Evolutionary conservation across 2,329 filamentous ascomycete species (phyloP).

Genomic region (Xylaria sp.): DNA sequence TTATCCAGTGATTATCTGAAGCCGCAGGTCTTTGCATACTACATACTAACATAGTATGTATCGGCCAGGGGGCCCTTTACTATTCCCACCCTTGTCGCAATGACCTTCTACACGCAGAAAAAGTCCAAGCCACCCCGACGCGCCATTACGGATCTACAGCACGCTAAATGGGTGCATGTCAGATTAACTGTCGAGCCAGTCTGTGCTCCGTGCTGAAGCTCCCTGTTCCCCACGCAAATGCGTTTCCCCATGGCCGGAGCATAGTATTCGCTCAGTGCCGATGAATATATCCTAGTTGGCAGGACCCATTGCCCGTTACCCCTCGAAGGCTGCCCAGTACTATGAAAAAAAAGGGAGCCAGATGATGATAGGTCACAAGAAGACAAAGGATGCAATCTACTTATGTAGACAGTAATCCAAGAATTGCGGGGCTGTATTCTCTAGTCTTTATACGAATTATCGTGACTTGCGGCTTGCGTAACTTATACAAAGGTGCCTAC

Average conservation of each 20-base stretch:
- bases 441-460: background rate
- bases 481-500: too few relatives aligned
- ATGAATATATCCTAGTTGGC: slow-evolving; percentile 2
- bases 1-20: background rate
- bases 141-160: slow-evolving; percentile 7
- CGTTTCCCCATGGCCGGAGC: slow-evolving; percentile 24
- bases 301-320: slow-evolving; percentile 13
- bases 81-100: slow-evolving; percentile 5
- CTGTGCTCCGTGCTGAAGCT: slow-evolving; percentile 46
- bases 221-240: slow-evolving; percentile 29
- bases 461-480: too few relatives aligned
- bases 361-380: background rate
- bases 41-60: too few relatives aligned
- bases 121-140: slow-evolving; percentile 27
- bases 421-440: background rate
- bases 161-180: slow-evolving; percentile 4
- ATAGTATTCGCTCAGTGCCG: slow-evolving; percentile 25
- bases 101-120: background rate
- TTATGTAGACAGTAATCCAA: background rate
- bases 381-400: background rate
- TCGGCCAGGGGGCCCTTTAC: background rate
- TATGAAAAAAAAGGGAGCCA: background rate
- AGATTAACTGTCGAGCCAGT: slow-evolving; percentile 29
- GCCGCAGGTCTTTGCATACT: background rate
- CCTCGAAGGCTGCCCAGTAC: slow-evolving; percentile 2